Evolutionary conservation across 2,329 filamentous ascomycete species (phyloP).

Genomic region (Venturia oleaginea): DNA sequence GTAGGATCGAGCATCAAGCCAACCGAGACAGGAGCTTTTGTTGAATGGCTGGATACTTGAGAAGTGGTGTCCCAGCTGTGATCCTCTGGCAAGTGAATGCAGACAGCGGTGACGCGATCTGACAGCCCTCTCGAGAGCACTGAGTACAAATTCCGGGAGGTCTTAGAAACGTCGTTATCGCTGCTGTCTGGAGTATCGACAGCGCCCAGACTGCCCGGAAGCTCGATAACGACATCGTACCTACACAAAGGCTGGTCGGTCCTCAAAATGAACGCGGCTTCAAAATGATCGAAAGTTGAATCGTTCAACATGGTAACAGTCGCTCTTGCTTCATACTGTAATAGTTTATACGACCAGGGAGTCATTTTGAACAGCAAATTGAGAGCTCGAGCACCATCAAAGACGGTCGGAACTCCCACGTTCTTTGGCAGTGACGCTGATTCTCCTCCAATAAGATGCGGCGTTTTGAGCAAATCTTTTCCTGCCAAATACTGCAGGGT

Average conservation of each 20-base stretch:
- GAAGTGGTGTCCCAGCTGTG: conserved; percentile 29
- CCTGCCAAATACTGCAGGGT: conserved; percentile 77
- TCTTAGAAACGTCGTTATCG: neutral
- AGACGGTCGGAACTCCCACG: conserved; percentile 58
- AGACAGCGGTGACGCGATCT: conserved; percentile 61
- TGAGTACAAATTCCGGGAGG: conserved; percentile 50
- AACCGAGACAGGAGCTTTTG: conserved; percentile 42
- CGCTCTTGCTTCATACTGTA: conserved; percentile 65
- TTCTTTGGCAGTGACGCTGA: conserved; percentile 26
- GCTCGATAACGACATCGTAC: conserved; percentile 45
- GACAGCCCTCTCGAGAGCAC: conserved; percentile 63
- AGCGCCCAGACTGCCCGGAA: conserved; percentile 16
- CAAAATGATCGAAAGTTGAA: conserved; percentile 68
- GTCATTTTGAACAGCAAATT: conserved; percentile 91
- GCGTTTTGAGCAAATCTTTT: conserved; percentile 61
- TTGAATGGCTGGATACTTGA: conserved; percentile 14
- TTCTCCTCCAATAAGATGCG: conserved; percentile 37
- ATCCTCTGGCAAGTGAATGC: conserved; percentile 24
- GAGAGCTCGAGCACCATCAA: conserved; percentile 62
- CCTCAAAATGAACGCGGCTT: conserved; percentile 67
- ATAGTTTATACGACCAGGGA: conserved; percentile 65
- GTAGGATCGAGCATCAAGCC: conserved; percentile 64
- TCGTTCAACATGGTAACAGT: conserved; percentile 70
- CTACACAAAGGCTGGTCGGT: conserved; percentile 42
- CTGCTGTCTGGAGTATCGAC: neutral